Conservation (phyloP, 805 yeast genomes). For the Pichia occidentalis region DNA sequence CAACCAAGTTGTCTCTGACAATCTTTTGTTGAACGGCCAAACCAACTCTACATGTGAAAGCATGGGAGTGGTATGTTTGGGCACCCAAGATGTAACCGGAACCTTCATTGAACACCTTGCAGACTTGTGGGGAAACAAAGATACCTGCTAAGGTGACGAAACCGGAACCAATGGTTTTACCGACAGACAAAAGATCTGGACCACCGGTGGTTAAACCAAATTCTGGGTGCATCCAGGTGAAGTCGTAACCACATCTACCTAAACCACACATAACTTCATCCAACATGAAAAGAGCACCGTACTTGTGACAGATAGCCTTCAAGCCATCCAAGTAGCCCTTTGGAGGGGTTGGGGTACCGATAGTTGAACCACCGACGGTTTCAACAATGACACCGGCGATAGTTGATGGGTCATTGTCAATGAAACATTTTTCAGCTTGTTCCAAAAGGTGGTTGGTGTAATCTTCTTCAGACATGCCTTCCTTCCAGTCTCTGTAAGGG, state of each 20-base stretch:
- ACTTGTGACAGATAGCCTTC: slow-evolving; percentile 42
- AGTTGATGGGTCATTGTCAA: slow-evolving; percentile 38
- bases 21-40: slow-evolving; percentile 41
- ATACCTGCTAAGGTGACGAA: slow-evolving; percentile 44
- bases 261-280: slow-evolving; percentile 58
- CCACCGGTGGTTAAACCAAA: slow-evolving; percentile 32
- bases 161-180: slow-evolving; percentile 47
- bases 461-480: slow-evolving; percentile 32
- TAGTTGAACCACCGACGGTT: slow-evolving; percentile 42
- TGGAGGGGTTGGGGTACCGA: slow-evolving; percentile 40
- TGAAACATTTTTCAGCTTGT: slow-evolving; percentile 35
- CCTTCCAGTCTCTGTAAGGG: slow-evolving; percentile 28
- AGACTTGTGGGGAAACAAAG: slow-evolving; percentile 35
- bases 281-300: slow-evolving; percentile 41
- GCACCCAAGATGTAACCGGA: slow-evolving; percentile 37
- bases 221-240: slow-evolving; percentile 29
- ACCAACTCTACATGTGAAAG: slow-evolving; percentile 40
- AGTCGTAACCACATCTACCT: slow-evolving; percentile 46
- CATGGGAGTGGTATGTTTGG: slow-evolving; percentile 45
- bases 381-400: slow-evolving; percentile 39
- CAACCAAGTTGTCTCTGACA: slow-evolving; percentile 27
- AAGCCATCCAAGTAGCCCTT: slow-evolving; percentile 42
- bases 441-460: slow-evolving; percentile 32
- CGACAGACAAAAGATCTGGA: slow-evolving; percentile 44
- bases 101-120: slow-evolving; percentile 33